Evolutionary conservation across 2,329 filamentous ascomycete species (phyloP), one percentile per base, ranked within the genome.

Genomic region (Aspergillus alliaceus): DNA sequence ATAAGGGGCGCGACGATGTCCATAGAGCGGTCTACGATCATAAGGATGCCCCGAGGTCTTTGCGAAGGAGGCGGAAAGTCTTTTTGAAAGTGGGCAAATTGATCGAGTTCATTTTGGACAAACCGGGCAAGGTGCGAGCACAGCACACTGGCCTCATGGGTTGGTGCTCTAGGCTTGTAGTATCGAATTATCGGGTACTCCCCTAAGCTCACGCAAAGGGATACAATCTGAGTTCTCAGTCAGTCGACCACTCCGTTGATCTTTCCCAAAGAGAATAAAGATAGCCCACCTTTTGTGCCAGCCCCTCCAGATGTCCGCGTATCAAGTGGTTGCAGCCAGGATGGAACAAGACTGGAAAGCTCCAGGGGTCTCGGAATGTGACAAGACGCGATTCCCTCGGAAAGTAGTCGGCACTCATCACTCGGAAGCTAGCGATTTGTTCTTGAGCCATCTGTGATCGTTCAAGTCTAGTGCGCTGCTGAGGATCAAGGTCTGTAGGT

Each of bases 121-220:
- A 97, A 96, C 31, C 90, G 86, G 7, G 95, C 95, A 53, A 99
- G 82, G 70, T 97, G 91, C 15, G 88, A 87, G 73, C 90, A 96
- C 24, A 99, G 79, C 6, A 98, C 91, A 65, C 85, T 86, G 37
- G 95, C 95, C 75, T 98, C 92, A 72, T 99, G 93, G 11, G 84
- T 84, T 5, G 91, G 85, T 56, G 85, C 84, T 60, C 78, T 83
- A 0, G 93, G 93, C 63, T 86, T 85, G 74, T 95, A 97, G 77
- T 96, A 99, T 69, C 95, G 88, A 59, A 99, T 90, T 64, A 90
- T 89, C 6, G 95, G 95, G 68, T 96, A 93, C 75, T 99, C 95
- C 63, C 93, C 93, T n/a, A 98, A 78, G 0, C 91, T 88, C 39
- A 96, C 91, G 71, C 95, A 99, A 27, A 97, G 82, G 29, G 91